Percentiles rank a stretch among this genome's conserved stretches.
Conservation (phyloP, 208 protist species). For the Novymonas esmeraldas region DNA sequence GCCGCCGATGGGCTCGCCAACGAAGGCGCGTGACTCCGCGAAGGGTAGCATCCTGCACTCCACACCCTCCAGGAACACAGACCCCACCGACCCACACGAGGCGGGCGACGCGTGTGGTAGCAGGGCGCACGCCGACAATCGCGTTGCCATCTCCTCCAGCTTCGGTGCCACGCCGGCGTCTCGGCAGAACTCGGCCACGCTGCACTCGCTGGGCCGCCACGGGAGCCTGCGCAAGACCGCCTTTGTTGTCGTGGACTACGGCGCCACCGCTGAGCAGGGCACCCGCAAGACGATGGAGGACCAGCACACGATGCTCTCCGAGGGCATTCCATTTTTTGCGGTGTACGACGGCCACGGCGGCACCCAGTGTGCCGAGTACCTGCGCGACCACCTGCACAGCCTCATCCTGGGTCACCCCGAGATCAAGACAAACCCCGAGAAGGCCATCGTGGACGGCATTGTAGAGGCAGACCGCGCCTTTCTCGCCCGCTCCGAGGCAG, state of each 20-base stretch:
- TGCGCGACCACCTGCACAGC: slow-evolving; percentile 78
- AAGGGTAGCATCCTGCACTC: neutral
- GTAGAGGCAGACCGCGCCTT: slow-evolving; percentile 82
- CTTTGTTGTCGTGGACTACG: slow-evolving; percentile 77
- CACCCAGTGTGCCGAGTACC: slow-evolving; percentile 82
- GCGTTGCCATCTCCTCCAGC: slow-evolving; percentile 4
- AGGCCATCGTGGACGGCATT: slow-evolving; percentile 79
- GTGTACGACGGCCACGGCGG: slow-evolving; percentile 92
- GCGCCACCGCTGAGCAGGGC: slow-evolving; percentile 83
- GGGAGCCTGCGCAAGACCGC: slow-evolving; percentile 41
- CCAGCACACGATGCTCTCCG: slow-evolving; percentile 82
- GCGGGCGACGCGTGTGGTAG: neutral
- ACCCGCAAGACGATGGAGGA: slow-evolving; percentile 90
- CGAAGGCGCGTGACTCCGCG: neutral
- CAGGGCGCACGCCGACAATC: neutral
- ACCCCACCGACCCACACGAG: neutral
- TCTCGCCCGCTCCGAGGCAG: slow-evolving; percentile 63
- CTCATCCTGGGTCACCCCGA: slow-evolving; percentile 73
- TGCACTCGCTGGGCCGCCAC: slow-evolving; percentile 22
- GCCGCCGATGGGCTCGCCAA: neutral
- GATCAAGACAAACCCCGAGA: slow-evolving; percentile 64
- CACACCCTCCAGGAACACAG: too few species aligned
- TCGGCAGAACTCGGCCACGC: slow-evolving; percentile 19
- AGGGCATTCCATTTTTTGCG: slow-evolving; percentile 85
- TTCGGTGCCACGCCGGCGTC: slow-evolving; percentile 2